A percentile compares a stretch with the other conserved stretches of the same genome.
phyloP scores from a whole-genome alignment of 2,329 filamentous ascomycete species.

The Curvularia sp. region DNA sequence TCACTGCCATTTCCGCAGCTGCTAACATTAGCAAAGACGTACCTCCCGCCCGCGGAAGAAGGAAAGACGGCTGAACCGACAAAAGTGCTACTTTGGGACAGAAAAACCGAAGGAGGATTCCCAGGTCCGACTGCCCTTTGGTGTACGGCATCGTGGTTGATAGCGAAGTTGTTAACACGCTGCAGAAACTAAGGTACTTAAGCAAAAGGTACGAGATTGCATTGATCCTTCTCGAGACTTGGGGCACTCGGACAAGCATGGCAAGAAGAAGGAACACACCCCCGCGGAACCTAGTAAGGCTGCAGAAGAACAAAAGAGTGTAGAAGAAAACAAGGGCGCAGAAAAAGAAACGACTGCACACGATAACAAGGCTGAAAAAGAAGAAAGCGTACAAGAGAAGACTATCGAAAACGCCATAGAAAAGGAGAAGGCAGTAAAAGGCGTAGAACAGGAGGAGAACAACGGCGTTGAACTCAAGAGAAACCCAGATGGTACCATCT shows the following conservation, averaged over 20 bases:
- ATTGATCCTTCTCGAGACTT: constrained; percentile 79
- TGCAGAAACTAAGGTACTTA: constrained; percentile 84
- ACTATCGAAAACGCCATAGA: constrained; percentile 12
- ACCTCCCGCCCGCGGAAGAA: constrained; percentile 23
- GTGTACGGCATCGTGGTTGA: background rate
- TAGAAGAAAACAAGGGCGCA: constrained; percentile 3
- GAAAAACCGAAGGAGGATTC: constrained; percentile 85
- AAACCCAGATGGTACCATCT: constrained; percentile 46
- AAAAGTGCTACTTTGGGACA: constrained; percentile 79
- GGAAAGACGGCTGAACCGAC: constrained; percentile 39
- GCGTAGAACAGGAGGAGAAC: background rate
- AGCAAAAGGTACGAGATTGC: constrained; percentile 80
- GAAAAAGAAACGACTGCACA: constrained; percentile 33
- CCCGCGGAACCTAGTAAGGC: background rate
- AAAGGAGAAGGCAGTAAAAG: constrained; percentile 26
- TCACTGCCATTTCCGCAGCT: background rate
- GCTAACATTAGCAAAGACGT: constrained; percentile 32
- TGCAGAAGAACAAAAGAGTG: constrained; percentile 18
- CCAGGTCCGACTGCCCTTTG: constrained; percentile 60
- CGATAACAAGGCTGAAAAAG: constrained; percentile 1
- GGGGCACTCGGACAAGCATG: constrained; percentile 68
- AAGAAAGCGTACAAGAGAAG: background rate
- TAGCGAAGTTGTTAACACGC: constrained; percentile 1
- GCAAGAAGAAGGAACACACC: constrained; percentile 44
- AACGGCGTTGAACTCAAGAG: constrained; percentile 29